Base-by-base conservation (phyloP, 106 monocot species). In the Dactylorhiza incarnata region DNA sequence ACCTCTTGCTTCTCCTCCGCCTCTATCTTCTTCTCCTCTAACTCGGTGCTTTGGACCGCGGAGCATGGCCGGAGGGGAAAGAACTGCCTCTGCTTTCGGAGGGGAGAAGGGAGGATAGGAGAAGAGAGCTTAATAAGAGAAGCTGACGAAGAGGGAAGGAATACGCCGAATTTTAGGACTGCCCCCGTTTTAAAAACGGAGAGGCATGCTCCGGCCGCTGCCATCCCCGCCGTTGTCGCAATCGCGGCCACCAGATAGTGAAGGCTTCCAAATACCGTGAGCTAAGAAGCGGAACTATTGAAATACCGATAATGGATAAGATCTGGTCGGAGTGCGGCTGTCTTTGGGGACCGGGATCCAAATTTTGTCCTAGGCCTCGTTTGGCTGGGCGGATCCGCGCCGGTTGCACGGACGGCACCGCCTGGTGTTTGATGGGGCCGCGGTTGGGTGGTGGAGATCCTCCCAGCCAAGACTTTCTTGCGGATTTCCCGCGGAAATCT, bases 1-100 rank as follows among this genome's bases (percentile, higher is more conserved):
- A 44, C 63, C 50, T 22, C 58, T 59, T 59, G 58, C 19, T 6
- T 56, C 45, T 52, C 49, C 77, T 23, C 76, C 50, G 9, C 12
- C 29, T 63, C 48, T 63, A 24, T 43, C 49, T 63, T 43, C 49
- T 63, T 53, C 77, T 22, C 76, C 29, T 54, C 82, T 23, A 72
- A 48, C 11, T 72, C 71, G 19, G 54, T 24, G 23, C 77, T 76
- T 26, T 76, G 67, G 25, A 66, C 82, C 12, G 73, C 79, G 45
- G 79, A 59, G 49, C 66, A 66, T 17, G 20, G 70, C 15, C 49
- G 56, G 75, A 49, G 37, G 71, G 12, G 59, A 47, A 20, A 48
- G 45, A 62, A 24, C 45, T 5, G 43, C 26, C 54, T 26, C n/a
- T 62, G 23, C 68, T 51, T 19, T 16, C 25, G 75, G 69, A 29